phyloP scores from a whole-genome alignment of 495 filamentous ascomycete species.

The Arthonia radiata region DNA sequence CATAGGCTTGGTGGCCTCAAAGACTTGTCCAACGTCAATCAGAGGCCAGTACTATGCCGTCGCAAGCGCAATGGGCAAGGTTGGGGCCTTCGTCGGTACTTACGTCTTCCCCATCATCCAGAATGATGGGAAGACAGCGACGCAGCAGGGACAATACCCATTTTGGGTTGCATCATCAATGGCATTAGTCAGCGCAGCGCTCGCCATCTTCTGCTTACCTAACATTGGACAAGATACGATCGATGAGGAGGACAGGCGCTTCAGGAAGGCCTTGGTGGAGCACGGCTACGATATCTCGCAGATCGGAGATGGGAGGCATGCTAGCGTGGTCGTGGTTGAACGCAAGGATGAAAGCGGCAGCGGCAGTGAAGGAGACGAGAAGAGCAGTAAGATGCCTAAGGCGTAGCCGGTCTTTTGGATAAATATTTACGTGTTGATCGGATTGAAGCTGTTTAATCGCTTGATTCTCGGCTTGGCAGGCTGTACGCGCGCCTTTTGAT shows the following conservation, averaged over 20 bases:
- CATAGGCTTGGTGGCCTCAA: constrained; percentile 67
- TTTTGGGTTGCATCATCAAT: constrained; percentile 13
- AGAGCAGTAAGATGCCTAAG: too few relatives aligned
- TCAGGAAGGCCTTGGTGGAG: constrained; percentile 5
- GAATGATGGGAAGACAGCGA: constrained; percentile 25
- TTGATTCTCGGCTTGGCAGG: too few relatives aligned
- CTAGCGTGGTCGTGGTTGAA: too few relatives aligned
- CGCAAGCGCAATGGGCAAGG: constrained; percentile 62
- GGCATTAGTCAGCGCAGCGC: constrained; percentile 10
- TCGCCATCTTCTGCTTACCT: constrained; percentile 12
- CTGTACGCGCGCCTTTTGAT: too few relatives aligned
- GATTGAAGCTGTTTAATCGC: too few relatives aligned
- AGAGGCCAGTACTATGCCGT: constrained; percentile 86
- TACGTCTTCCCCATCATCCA: constrained; percentile 55
- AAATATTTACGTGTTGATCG: too few relatives aligned
- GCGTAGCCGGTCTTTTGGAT: too few relatives aligned
- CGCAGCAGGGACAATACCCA: constrained; percentile 47
- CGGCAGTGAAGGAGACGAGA: too few relatives aligned
- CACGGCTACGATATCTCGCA: constrained; percentile 7
- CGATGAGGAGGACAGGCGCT: constrained; percentile 11
- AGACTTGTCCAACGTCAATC: constrained; percentile 67
- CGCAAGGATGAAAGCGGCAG: too few relatives aligned
- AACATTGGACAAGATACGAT: constrained; percentile 17
- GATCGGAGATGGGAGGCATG: constrained; percentile 5
- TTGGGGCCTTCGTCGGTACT: constrained; percentile 78